Evolutionary conservation across 495 filamentous ascomycete genomes (phyloP), one percentile per base, ranked within the genome.

Genomic region (Aspergillus ostianus): DNA sequence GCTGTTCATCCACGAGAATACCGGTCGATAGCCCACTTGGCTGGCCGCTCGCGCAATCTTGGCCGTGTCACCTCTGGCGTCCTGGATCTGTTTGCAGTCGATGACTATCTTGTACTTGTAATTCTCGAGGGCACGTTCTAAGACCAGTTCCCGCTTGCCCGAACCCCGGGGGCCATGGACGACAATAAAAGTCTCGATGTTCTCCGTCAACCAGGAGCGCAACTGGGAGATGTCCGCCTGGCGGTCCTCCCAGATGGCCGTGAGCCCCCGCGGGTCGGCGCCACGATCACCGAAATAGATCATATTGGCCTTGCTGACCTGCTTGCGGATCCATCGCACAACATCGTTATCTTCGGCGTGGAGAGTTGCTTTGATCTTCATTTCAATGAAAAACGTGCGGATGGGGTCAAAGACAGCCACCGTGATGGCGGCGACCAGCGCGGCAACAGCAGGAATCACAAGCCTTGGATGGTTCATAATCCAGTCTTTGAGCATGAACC

Each of bases 1-100:
- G 62, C 86, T 96, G 70, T 98, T 98, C 78, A 94, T 87, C 90
- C 92, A 98, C 0, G 90, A 93, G 71, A 98, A 98, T 7, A 98
- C 83, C 0, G 94, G 94, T 2, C 91, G 80, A 65, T 98, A 98
- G 45, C 94, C 94, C 56, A 98, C 94, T 65, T 93, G 84, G 6
- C 75, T 70, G 2, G 95, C 95, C 2, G 92, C 89, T 51, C 89
- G 87, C 56, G 81, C 78, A 55, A 98, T 97, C 7, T 90, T 96
- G 3, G 86, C 85, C n/a, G 86, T 86, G 70, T 98, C 94, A 0
- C 94, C 94, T 27, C 89, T 85, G 2, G 94, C 92, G 67, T 98
- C 93, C 56, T 92, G 87, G 18, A 98, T 90, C 4, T 90, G 87
- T 69, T 96, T 97, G 77, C 93, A 98, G 72, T 98, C 94, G 51